These are phyloP conservation scores for Euphorbia celastroides DNA, from an alignment of 441 rosid genomes.

Conservation along the genomic window DNA sequence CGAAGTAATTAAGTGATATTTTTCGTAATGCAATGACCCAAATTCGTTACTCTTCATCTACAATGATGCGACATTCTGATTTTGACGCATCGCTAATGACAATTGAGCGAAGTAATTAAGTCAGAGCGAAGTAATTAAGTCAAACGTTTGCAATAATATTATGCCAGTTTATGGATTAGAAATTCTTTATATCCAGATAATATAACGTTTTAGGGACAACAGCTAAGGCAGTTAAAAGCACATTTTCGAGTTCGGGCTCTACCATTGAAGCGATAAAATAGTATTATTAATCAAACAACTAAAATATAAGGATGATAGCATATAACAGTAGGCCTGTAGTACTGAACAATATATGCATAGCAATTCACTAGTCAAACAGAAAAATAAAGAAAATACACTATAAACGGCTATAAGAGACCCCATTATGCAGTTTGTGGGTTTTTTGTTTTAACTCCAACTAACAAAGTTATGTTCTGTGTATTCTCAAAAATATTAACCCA, in stretches of 20 bases:
- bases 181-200: too few species aligned
- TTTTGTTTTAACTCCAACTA: background rate
- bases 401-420: conserved; percentile 1
- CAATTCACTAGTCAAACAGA: background rate
- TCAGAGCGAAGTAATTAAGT: too few species aligned
- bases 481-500: background rate
- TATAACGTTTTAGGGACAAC: too few species aligned
- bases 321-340: background rate
- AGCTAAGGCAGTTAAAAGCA: too few species aligned
- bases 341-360: background rate
- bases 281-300: background rate
- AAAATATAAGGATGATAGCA: background rate
- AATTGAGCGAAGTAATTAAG: background rate
- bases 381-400: background rate
- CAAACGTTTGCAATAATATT: too few species aligned
- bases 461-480: background rate
- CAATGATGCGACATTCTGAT: background rate
- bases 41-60: background rate
- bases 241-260: too few species aligned
- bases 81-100: conserved; percentile 7
- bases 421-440: background rate
- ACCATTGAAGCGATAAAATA: too few species aligned
- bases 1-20: background rate
- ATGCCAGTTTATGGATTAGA: too few species aligned
- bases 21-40: background rate